phyloP scores from a whole-genome alignment of 2,329 filamentous ascomycete genomes.

The Alternaria dauci region DNA sequence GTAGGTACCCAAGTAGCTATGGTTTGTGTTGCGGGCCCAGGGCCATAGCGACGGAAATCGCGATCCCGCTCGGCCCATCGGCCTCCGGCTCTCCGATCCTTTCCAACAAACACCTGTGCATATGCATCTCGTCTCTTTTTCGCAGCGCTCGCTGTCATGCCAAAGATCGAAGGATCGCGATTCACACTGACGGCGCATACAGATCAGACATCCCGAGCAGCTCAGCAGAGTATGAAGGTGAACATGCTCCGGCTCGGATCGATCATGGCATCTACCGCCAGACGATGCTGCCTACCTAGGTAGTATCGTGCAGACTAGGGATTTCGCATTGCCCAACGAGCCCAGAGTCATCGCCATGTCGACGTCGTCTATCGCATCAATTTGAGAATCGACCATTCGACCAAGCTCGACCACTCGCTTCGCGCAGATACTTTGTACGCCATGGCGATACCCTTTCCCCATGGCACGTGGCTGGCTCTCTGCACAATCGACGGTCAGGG shows the following conservation, averaged over 20 bases:
- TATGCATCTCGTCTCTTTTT: not conserved
- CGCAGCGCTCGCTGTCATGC: not conserved
- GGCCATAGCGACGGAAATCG: not conserved
- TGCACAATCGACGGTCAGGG: not conserved
- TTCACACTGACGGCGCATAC: not conserved
- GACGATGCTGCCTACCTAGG: not conserved
- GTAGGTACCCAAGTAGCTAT: not conserved
- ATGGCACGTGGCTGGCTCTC: not conserved
- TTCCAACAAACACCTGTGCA: not conserved
- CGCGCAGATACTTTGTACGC: not conserved
- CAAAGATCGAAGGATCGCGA: not conserved
- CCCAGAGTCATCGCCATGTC: not conserved
- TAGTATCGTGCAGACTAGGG: not conserved
- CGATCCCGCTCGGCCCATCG: constrained; percentile 6
- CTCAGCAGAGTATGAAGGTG: not conserved
- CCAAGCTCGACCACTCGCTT: not conserved
- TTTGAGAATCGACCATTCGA: too few species aligned
- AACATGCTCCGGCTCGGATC: not conserved
- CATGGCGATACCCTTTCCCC: not conserved
- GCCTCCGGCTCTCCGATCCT: not conserved
- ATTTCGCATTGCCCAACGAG: not conserved
- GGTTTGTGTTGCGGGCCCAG: not conserved
- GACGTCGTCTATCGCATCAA: not conserved
- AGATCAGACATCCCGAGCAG: not conserved
- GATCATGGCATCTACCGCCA: not conserved